Evolutionary conservation across 2,329 filamentous ascomycete species (phyloP).

Genomic region (Fusarium floridanum): DNA sequence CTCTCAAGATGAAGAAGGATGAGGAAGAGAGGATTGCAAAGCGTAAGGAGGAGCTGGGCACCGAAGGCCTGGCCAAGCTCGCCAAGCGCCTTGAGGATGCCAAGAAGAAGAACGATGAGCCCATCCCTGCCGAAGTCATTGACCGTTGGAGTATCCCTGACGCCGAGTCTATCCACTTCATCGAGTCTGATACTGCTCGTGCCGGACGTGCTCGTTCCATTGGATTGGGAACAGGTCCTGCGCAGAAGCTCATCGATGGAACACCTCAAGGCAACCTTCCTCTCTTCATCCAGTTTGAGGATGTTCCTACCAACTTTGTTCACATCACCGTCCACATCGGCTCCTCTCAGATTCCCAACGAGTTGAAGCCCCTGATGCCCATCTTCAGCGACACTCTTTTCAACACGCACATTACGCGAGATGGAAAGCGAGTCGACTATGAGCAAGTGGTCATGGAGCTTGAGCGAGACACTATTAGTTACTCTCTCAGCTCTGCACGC

Average conservation of each 20-base stretch:
- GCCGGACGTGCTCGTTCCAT: slow-evolving; percentile 81
- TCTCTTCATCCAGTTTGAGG: slow-evolving; percentile 96
- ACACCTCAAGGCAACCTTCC: slow-evolving; percentile 73
- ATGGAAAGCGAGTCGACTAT: slow-evolving; percentile 84
- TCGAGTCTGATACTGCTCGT: slow-evolving; percentile 86
- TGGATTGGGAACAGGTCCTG: slow-evolving; percentile 74
- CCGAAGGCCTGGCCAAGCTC: slow-evolving; percentile 83
- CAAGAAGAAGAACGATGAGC: slow-evolving; percentile 88
- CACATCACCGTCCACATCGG: slow-evolving; percentile 85
- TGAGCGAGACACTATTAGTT: slow-evolving; percentile 91
- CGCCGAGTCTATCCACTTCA: slow-evolving; percentile 94
- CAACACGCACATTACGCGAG: slow-evolving; percentile 84
- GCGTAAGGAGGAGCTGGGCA: slow-evolving; percentile 82
- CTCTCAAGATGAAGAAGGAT: slow-evolving; percentile 83
- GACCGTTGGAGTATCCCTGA: slow-evolving; percentile 85
- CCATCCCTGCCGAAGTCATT: slow-evolving; percentile 86
- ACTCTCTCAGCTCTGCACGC: slow-evolving; percentile 77
- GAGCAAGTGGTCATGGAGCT: slow-evolving; percentile 93
- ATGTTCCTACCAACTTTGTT: slow-evolving; percentile 93
- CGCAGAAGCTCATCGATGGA: slow-evolving; percentile 82
- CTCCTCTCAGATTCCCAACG: slow-evolving; percentile 80
- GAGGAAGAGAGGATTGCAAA: slow-evolving; percentile 84
- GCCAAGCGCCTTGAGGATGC: slow-evolving; percentile 83
- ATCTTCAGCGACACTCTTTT: slow-evolving; percentile 95
- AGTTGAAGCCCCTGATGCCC: slow-evolving; percentile 85